These are phyloP conservation scores for Pichia thaimueangensis DNA, from an alignment of 805 yeast genomes.

Conservation along the genomic window DNA sequence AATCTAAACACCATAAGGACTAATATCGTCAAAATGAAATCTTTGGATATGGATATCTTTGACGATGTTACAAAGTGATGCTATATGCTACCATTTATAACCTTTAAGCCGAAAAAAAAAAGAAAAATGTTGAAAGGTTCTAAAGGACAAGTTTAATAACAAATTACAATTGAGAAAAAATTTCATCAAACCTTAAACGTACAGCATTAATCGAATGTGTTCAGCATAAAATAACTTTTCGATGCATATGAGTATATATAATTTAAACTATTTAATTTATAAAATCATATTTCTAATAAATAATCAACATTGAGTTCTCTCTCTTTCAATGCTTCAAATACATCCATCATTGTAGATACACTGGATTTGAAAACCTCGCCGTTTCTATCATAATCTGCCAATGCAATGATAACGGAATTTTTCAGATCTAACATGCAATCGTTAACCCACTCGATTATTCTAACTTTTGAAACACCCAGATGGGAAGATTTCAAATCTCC, in stretches of 20 bases:
- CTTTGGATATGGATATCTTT: slow-evolving; percentile 12
- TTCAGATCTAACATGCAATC: slow-evolving; percentile 57
- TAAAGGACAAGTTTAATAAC: no score
- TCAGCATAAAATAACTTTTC: neutral
- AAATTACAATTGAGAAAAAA: no score
- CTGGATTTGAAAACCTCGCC: slow-evolving; percentile 51
- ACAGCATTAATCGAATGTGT: no score
- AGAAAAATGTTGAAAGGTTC: no score
- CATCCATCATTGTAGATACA: slow-evolving; percentile 47
- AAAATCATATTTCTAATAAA: slow-evolving; percentile 38
- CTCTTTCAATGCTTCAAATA: slow-evolving; percentile 52
- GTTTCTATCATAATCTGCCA: slow-evolving; percentile 53
- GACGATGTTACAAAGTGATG: slow-evolving; percentile 4
- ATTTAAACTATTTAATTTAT: neutral
- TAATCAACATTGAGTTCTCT: slow-evolving; percentile 74
- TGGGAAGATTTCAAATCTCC: neutral
- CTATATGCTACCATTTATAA: no score
- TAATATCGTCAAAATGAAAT: slow-evolving; percentile 10
- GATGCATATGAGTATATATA: neutral
- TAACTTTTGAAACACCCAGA: slow-evolving; percentile 12
- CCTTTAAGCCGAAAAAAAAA: no score
- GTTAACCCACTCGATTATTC: slow-evolving; percentile 70
- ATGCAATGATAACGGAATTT: slow-evolving; percentile 54
- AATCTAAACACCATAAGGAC: slow-evolving; percentile 23
- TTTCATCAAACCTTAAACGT: no score